These are phyloP conservation scores for Paecilomyces sp. DNA, from an alignment of 2,329 filamentous ascomycete species.

Conservation along the genomic window DNA sequence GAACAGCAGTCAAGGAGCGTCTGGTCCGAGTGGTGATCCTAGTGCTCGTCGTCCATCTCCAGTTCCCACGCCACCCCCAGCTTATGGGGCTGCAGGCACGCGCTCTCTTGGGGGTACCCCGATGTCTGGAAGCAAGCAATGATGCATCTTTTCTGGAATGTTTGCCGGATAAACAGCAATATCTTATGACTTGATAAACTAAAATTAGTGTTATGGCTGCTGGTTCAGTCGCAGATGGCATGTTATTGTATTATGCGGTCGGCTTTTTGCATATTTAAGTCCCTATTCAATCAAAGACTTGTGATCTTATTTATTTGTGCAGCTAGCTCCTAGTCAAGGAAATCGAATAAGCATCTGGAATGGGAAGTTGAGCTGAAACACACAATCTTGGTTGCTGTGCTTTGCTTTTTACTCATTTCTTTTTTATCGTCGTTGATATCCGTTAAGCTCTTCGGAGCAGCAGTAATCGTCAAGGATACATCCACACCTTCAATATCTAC, in stretches of 20 bases:
- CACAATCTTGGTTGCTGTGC: too few relatives aligned
- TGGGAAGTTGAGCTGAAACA: too few relatives aligned
- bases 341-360: background rate
- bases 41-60: slow-evolving; percentile 22
- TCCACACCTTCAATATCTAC: too few relatives aligned
- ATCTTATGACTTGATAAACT: slow-evolving; percentile 1
- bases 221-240: background rate
- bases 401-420: too few relatives aligned
- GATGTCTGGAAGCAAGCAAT: slow-evolving; percentile 26
- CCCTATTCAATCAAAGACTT: background rate
- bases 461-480: too few relatives aligned
- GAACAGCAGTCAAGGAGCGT: slow-evolving; percentile 1
- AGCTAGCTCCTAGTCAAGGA: background rate
- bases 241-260: background rate
- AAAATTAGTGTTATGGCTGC: background rate
- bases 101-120: slow-evolving; percentile 24
- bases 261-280: background rate
- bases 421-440: too few relatives aligned
- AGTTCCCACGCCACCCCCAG: slow-evolving; percentile 32
- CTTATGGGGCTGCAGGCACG: slow-evolving; percentile 31
- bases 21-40: slow-evolving; percentile 13
- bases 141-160: background rate
- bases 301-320: background rate
- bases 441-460: too few relatives aligned
- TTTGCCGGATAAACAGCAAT: background rate